Conservation (phyloP, 2,329 filamentous ascomycete species). For the Furcasterigmium sp. region DNA sequence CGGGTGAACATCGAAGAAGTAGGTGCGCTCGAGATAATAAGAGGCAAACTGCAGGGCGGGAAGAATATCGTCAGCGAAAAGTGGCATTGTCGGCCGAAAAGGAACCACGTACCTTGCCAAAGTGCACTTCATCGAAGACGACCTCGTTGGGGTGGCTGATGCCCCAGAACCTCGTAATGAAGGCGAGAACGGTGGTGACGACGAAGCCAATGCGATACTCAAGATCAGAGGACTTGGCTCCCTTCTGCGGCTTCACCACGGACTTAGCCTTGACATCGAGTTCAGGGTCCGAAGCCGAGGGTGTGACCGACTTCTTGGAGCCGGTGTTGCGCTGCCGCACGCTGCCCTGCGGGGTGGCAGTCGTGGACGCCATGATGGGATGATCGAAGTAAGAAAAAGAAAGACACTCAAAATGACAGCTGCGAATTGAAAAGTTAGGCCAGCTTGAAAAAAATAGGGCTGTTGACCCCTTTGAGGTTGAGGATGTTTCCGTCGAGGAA, state of each 20-base stretch:
- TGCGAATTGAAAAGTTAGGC: background rate
- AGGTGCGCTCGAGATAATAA: slow-evolving; percentile 89
- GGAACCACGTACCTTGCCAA: slow-evolving; percentile 75
- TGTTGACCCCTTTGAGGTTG: no score
- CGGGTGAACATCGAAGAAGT: slow-evolving; percentile 99
- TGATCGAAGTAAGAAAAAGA: slow-evolving; percentile 7
- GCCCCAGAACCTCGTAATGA: slow-evolving; percentile 90
- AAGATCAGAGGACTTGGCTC: slow-evolving; percentile 55
- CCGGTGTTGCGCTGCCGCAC: slow-evolving; percentile 54
- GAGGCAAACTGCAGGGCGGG: slow-evolving; percentile 57
- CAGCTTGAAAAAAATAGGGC: background rate
- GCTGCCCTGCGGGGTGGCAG: slow-evolving; percentile 47
- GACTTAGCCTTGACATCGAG: slow-evolving; percentile 37
- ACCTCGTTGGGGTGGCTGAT: slow-evolving; percentile 95
- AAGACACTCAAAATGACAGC: slow-evolving; percentile 8
- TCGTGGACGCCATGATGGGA: slow-evolving; percentile 31
- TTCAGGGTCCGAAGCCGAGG: slow-evolving; percentile 36
- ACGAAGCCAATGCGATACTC: slow-evolving; percentile 77
- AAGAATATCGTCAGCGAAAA: slow-evolving; percentile 11
- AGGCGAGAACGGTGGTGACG: slow-evolving; percentile 77
- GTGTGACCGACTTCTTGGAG: slow-evolving; percentile 41
- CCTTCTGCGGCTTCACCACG: slow-evolving; percentile 26
- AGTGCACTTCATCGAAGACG: slow-evolving; percentile 98
- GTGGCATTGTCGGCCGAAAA: background rate
- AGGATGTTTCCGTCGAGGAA: background rate